Evolutionary conservation across 1,139 yeast genomes (phyloP).

Genomic region (Pneumocystis carinii): DNA sequence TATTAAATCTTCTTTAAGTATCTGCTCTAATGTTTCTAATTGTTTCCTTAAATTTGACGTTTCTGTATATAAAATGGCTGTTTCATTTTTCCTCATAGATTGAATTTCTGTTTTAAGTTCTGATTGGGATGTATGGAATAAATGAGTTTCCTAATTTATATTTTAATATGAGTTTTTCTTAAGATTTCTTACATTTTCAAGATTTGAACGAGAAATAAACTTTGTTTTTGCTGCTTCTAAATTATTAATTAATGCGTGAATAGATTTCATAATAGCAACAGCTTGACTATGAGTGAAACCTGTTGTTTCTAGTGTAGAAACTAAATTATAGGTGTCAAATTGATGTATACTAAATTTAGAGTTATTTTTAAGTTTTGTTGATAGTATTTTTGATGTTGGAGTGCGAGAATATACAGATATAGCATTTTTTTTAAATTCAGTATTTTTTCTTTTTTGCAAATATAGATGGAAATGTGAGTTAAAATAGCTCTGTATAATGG

Average conservation of each 20-base stretch:
- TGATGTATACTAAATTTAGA: slow-evolving; percentile 16
- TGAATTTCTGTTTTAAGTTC: slow-evolving; percentile 72
- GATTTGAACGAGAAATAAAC: slow-evolving; percentile 14
- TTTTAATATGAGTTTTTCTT: not conserved
- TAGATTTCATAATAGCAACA: slow-evolving; percentile 26
- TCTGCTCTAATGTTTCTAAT: slow-evolving; percentile 58
- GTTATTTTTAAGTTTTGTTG: not conserved
- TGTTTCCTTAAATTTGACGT: slow-evolving; percentile 61
- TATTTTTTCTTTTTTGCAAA: not conserved
- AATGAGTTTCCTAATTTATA: slow-evolving; percentile 28
- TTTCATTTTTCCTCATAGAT: slow-evolving; percentile 54
- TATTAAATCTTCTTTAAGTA: slow-evolving; percentile 54
- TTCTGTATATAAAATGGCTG: slow-evolving; percentile 51
- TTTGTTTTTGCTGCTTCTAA: slow-evolving; percentile 23
- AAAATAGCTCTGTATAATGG: not conserved
- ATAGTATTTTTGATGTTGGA: not conserved
- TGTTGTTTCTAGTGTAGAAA: slow-evolving; percentile 23
- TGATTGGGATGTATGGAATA: slow-evolving; percentile 85
- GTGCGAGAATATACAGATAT: not conserved
- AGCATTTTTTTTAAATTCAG: not conserved
- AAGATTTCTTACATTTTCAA: slow-evolving; percentile 13
- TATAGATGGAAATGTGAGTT: not conserved
- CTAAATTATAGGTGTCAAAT: slow-evolving; percentile 29
- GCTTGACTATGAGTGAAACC: slow-evolving; percentile 30
- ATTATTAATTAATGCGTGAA: slow-evolving; percentile 27